Conservation (phyloP, 108 stramenopile genomes). For the Parietichytrium sp. region DNA sequence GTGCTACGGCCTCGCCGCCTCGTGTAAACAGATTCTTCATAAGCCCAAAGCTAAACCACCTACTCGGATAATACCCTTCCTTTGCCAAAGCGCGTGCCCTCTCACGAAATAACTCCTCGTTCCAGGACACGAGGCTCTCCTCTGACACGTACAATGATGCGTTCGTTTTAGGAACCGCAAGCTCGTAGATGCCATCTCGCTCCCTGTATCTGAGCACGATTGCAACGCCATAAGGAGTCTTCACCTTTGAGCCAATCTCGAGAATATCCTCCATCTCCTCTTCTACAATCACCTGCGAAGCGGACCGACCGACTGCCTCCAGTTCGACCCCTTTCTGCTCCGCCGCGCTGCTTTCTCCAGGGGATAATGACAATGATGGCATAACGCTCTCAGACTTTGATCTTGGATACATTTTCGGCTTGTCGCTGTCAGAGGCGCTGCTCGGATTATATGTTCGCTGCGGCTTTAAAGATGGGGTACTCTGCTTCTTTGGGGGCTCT, state of each 20-base stretch:
- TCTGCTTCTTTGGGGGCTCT: too few relatives aligned
- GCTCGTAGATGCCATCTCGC: slow-evolving; percentile 5
- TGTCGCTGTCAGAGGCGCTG: too few relatives aligned
- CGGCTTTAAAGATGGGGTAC: too few relatives aligned
- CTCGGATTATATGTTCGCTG: too few relatives aligned
- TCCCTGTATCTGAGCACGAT: slow-evolving; percentile 16
- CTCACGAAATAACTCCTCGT: neutral
- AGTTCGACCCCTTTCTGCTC: too few relatives aligned
- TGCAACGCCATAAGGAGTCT: slow-evolving; percentile 10
- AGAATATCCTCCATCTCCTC: slow-evolving; percentile 12
- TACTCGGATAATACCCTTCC: neutral
- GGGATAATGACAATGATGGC: too few relatives aligned
- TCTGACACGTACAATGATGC: neutral
- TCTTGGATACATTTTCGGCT: too few relatives aligned
- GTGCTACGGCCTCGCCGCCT: neutral
- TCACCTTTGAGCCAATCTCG: slow-evolving; percentile 11
- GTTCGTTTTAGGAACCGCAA: neutral
- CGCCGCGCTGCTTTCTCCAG: too few relatives aligned
- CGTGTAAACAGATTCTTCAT: neutral
- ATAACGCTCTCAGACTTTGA: too few relatives aligned
- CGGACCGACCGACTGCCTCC: too few relatives aligned
- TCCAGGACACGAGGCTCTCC: slow-evolving; percentile 3
- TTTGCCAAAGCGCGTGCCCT: neutral
- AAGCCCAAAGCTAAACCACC: neutral
- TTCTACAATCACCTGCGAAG: too few relatives aligned